Base-by-base conservation (phyloP, 306 rosid genomes). In the Datisca glomerata region DNA sequence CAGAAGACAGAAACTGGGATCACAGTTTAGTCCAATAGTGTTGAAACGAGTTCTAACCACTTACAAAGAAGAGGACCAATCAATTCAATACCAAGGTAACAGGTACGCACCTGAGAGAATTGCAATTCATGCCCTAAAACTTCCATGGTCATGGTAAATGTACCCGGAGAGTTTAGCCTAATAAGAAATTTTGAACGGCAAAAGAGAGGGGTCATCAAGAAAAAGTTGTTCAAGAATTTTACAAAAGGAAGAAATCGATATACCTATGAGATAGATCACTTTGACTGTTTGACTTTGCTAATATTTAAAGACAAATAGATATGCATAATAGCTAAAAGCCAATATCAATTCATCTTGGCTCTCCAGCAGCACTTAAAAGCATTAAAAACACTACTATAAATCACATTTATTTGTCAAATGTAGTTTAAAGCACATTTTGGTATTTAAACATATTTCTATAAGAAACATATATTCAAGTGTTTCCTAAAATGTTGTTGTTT, bases 161-260 rank as follows among this genome's bases (percentile, higher is more conserved):
- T 89, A 24, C 69, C 76, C 2, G 97, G 95, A 53, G 94, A 52
- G 55, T 89, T 89, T 55, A 83, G 55, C 68, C 97, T 83, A 67
- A 46, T 18, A 41, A 41, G 43, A 46, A n/a, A 59, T 64, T 47
- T 18, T 17, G 16, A 29, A 23, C 21, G 42, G 21, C 4, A 24
- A 15, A 43, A 56, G 61, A 55, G 29, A 18, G 16, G 24, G 14
- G 35, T 8, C 19, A 28, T 15, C 5, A 9, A 36, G 24, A 36
- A 18, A 37, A 18, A 24, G 11, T 18, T 42, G 29, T 36, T 21
- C 19, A 7, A 20, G 15, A 25, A 17, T 6, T 8, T 43, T 22
- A 31, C 13, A 34, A 6, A 35, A 7, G 31, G 41, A 10, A 13
- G 41, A 36, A 15, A 36, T 36, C 41, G n/a, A 13, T 19, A 13